phyloP scores from a whole-genome alignment of 805 yeast genomes.

The Metschnikowia lunata region DNA sequence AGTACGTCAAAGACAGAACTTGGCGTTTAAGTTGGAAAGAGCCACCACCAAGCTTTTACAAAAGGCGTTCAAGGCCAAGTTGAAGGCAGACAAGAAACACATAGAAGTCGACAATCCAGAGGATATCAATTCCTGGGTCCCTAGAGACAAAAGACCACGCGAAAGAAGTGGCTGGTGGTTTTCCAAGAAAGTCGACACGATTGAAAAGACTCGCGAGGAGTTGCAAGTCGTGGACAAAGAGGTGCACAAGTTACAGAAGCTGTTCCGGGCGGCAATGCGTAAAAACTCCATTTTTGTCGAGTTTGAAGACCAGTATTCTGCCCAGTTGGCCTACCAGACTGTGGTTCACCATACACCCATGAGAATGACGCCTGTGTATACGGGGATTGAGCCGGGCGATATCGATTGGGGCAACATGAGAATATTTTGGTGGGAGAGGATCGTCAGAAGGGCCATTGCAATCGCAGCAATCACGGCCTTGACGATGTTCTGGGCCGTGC shows the following conservation, averaged over 20 bases:
- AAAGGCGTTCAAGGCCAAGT: conserved; percentile 58
- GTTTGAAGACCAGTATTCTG: conserved; percentile 69
- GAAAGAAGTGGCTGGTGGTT: conserved; percentile 46
- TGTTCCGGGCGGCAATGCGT: conserved; percentile 47
- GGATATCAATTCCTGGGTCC: conserved; percentile 55
- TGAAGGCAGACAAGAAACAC: conserved; percentile 67
- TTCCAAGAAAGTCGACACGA: conserved; percentile 55
- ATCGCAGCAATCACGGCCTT: conserved; percentile 50
- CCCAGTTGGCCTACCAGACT: conserved; percentile 68
- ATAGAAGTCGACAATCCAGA: conserved; percentile 21
- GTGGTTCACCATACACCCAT: conserved; percentile 62
- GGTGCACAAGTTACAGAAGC: conserved; percentile 50
- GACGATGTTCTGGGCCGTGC: conserved; percentile 67
- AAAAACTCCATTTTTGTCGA: conserved; percentile 79
- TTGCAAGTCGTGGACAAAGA: conserved; percentile 56
- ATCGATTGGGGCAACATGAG: conserved; percentile 71
- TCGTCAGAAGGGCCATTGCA: conserved; percentile 51
- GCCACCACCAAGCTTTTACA: conserved; percentile 57
- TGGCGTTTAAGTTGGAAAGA: conserved; percentile 61
- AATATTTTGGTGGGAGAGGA: conserved; percentile 75
- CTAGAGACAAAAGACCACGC: conserved; percentile 65
- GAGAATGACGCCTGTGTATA: conserved; percentile 53
- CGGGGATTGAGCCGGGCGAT: conserved; percentile 62
- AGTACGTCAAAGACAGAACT: conserved; percentile 53
- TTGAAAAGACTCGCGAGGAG: conserved; percentile 51